Evolutionary conservation across 2,329 filamentous ascomycete genomes (phyloP).

Genomic region (Stachybotrys elegans): DNA sequence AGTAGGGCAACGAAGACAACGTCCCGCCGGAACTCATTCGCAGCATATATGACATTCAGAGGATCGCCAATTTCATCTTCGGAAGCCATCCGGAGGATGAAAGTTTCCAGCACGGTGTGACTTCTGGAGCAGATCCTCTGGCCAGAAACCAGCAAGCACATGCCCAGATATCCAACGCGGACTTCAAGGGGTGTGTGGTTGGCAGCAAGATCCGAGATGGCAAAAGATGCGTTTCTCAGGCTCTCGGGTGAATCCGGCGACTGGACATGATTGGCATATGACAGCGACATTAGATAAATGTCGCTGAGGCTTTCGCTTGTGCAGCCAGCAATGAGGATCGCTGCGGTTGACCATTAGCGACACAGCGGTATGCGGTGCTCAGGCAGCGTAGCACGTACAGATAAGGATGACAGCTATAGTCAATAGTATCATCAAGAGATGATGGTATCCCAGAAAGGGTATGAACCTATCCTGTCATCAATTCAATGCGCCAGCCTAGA

Average conservation of each 20-base stretch:
- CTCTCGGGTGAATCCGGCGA: neutral
- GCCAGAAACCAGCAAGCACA: constrained; percentile 1
- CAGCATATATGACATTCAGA: constrained; percentile 3
- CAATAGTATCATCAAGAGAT: neutral
- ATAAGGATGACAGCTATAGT: neutral
- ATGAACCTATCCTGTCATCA: too few species aligned
- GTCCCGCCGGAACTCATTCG: constrained; percentile 1
- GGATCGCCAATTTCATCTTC: neutral
- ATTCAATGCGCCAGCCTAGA: too few species aligned
- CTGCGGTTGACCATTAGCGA: neutral
- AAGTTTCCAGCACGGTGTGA: neutral
- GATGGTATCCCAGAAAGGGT: constrained; percentile 2
- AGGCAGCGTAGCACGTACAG: neutral
- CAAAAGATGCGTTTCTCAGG: neutral
- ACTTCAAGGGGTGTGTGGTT: constrained; percentile 1
- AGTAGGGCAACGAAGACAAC: constrained; percentile 3
- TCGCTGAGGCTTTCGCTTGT: constrained; percentile 2
- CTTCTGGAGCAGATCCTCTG: constrained; percentile 1
- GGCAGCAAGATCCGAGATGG: neutral
- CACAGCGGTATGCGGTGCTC: neutral
- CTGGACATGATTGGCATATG: neutral
- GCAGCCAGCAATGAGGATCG: constrained; percentile 5
- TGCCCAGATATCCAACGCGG: constrained; percentile 2
- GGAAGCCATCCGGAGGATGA: neutral
- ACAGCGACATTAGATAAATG: constrained; percentile 2